Evolutionary conservation across 805 yeast genomes (phyloP).

Genomic region (Komagataella populi): DNA sequence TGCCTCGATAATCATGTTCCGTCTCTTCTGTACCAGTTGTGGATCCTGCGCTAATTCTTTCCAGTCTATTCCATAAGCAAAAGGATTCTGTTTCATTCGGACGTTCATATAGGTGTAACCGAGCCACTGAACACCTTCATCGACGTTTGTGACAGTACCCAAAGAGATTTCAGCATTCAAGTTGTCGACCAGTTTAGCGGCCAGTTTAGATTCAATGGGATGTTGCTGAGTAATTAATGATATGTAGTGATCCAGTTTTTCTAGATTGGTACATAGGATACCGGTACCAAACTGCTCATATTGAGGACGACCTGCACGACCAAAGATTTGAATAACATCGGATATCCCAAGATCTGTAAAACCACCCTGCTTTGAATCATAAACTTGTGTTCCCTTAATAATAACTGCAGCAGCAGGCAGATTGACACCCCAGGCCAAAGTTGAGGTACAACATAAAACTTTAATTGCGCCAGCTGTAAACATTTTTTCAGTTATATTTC

Average conservation of each 20-base stretch:
- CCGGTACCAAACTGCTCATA: slow-evolving; percentile 89
- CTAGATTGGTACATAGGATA: slow-evolving; percentile 72
- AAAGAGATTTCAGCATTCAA: slow-evolving; percentile 92
- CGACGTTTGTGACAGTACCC: slow-evolving; percentile 90
- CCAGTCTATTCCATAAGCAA: slow-evolving; percentile 86
- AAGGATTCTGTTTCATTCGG: slow-evolving; percentile 89
- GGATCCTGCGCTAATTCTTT: slow-evolving; percentile 77
- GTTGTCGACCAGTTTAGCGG: slow-evolving; percentile 74
- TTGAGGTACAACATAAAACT: slow-evolving; percentile 91
- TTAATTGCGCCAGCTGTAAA: slow-evolving; percentile 76
- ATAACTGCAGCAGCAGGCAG: slow-evolving; percentile 96
- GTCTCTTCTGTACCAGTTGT: slow-evolving; percentile 53
- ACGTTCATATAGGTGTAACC: slow-evolving; percentile 93
- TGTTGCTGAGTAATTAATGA: slow-evolving; percentile 85
- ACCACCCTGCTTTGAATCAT: slow-evolving; percentile 92
- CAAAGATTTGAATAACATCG: slow-evolving; percentile 95
- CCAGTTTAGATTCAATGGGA: slow-evolving; percentile 82
- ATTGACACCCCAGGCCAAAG: slow-evolving; percentile 99
- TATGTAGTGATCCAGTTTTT: slow-evolving; percentile 77
- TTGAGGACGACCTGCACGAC: slow-evolving; percentile 99
- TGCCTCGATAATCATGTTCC: slow-evolving; percentile 64
- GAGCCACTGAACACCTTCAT: slow-evolving; percentile 94
- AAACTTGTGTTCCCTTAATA: slow-evolving; percentile 92
- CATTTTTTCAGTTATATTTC: slow-evolving; percentile 82
- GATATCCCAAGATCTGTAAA: slow-evolving; percentile 87